Evolutionary conservation across 1,139 yeast genomes (phyloP).

Genomic region (Candida smagusa): DNA sequence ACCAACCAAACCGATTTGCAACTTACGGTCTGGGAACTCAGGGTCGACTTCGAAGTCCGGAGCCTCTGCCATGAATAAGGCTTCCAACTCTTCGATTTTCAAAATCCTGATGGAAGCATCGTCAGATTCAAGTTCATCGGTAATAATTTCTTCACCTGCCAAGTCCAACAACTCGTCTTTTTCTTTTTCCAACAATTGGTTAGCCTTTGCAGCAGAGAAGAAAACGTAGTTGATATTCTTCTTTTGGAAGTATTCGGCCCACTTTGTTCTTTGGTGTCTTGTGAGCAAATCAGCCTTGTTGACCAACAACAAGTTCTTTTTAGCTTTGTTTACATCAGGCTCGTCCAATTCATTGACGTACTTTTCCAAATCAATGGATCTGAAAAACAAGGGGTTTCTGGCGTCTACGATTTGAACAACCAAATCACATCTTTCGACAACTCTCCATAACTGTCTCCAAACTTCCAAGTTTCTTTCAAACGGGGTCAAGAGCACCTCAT

Average conservation of each 20-base stretch:
- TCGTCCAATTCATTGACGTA: constrained; percentile 74
- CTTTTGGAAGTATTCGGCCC: constrained; percentile 81
- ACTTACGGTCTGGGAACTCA: constrained; percentile 55
- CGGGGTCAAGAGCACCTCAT: constrained; percentile 86
- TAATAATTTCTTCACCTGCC: constrained; percentile 16
- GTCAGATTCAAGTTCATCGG: constrained; percentile 25
- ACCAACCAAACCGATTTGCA: constrained; percentile 94
- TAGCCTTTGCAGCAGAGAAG: constrained; percentile 88
- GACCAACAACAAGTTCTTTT: constrained; percentile 77
- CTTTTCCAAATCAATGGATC: constrained; percentile 83
- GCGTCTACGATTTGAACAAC: constrained; percentile 98
- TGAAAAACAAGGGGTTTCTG: constrained; percentile 84
- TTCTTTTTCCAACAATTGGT: constrained; percentile 62
- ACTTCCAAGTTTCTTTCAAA: constrained; percentile 96
- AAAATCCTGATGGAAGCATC: constrained; percentile 64
- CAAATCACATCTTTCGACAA: constrained; percentile 89
- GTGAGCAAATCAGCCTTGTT: constrained; percentile 93
- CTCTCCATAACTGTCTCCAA: constrained; percentile 99
- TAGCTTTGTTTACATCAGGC: constrained; percentile 44
- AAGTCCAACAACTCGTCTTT: constrained; percentile 30
- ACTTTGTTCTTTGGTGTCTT: constrained; percentile 66
- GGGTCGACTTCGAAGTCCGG: constrained; percentile 63
- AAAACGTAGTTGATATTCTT: constrained; percentile 80
- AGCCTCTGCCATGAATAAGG: constrained; percentile 72
- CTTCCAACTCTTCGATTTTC: constrained; percentile 81